Evolutionary conservation across 2,329 filamentous ascomycete species (phyloP), one percentile per base, ranked within the genome.

Genomic region (Zymoseptoria passerinii): DNA sequence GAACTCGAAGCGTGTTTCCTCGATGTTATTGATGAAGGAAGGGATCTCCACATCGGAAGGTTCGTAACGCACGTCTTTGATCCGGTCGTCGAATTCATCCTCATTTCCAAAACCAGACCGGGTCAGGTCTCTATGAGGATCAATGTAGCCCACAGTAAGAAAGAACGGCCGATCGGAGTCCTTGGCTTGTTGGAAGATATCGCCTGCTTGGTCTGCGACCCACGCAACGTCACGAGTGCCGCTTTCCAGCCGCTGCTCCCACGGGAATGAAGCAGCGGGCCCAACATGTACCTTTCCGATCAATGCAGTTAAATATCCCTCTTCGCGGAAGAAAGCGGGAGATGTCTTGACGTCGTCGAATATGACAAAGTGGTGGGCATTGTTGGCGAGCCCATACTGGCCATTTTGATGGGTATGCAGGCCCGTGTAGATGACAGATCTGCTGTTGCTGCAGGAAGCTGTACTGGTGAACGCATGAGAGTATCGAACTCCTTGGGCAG

Each of bases 231-330:
- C 73, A 9, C 78, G 71, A 3, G 68, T 78, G 4, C 69, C 68
- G 57, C 76, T 79, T 58, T 76, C 73, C 27, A 71, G 67, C n/a
- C 66, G 55, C 10, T 71, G 62, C 49, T 76, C 65, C 77, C 77
- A 80, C 0, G 75, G 75, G 57, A 79, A 80, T 0, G 70, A 68
- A 1, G 53, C 52, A 0, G 54, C 50, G 0, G 77, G 77, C 0
- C 76, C 76, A 9, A 80, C 78, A 52, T 81, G 79, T 0, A 80
- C 68, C 62, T 81, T 80, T 2, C 77, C 77, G 2, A 80, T 65
- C 20, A 81, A 76, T 0, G 76, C 78, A 0, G 78, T 80, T 50
- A 68, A 71, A 60, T 79, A 78, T 1, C 76, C 77, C 0, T 67
- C 61, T 2, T 65, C 55, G 18, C 71, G 71, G 60, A 81, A 73